Evolutionary conservation across 2,329 filamentous ascomycete species (phyloP).

Genomic region (Alternaria sp.): DNA sequence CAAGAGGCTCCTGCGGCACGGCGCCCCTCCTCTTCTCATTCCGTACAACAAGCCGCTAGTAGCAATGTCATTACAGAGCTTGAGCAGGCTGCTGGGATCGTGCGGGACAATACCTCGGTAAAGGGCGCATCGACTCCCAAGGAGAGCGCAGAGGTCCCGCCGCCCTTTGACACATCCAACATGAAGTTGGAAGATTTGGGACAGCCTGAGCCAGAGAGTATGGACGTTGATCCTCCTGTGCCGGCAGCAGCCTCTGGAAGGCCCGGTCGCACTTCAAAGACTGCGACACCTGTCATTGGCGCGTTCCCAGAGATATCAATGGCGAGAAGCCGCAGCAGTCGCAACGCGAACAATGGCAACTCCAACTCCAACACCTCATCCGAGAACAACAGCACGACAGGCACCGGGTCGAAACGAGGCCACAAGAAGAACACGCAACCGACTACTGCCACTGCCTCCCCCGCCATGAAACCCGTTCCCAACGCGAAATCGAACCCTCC

Average conservation of each 20-base stretch:
- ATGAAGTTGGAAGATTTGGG: slow-evolving; percentile 60
- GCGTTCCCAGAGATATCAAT: slow-evolving; percentile 52
- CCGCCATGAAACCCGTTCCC: slow-evolving; percentile 32
- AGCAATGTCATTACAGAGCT: slow-evolving; percentile 42
- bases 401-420: slow-evolving; percentile 43
- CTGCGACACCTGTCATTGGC: slow-evolving; percentile 55
- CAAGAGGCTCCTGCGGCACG: slow-evolving; percentile 51
- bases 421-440: slow-evolving; percentile 43
- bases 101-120: slow-evolving; percentile 28
- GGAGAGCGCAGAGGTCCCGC: slow-evolving; percentile 32
- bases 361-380: slow-evolving; percentile 47
- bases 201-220: slow-evolving; percentile 50
- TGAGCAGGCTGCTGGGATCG: slow-evolving; percentile 39
- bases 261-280: slow-evolving; percentile 54
- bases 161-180: slow-evolving; percentile 56
- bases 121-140: slow-evolving; percentile 41
- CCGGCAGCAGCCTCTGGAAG: slow-evolving; percentile 41
- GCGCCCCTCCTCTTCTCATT: slow-evolving; percentile 48
- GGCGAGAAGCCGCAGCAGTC: slow-evolving; percentile 52
- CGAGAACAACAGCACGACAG: slow-evolving; percentile 48
- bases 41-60: slow-evolving; percentile 32
- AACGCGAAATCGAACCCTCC: slow-evolving; percentile 38
- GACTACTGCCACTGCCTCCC: slow-evolving; percentile 32
- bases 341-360: slow-evolving; percentile 47
- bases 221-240: slow-evolving; percentile 41